A percentile compares a stretch with the other conserved stretches of the same genome.
phyloP scores from a whole-genome alignment of 2,329 filamentous ascomycete genomes.

The Rutstroemia sp. region DNA sequence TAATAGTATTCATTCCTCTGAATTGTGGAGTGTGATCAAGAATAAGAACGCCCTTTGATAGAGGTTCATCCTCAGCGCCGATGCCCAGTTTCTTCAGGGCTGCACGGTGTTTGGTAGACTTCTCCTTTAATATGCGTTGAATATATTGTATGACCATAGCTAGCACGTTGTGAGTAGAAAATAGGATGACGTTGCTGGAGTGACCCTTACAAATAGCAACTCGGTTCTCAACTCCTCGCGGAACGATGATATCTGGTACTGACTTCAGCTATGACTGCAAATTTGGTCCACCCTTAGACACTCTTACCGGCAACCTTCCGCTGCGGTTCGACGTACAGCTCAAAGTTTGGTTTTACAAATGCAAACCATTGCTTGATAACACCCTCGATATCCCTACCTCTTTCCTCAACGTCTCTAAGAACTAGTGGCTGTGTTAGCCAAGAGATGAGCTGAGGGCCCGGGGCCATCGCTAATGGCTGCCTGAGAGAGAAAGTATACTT shows the following conservation, averaged over 20 bases:
- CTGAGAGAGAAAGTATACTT: slow-evolving; percentile 45
- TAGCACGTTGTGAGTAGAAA: slow-evolving; percentile 28
- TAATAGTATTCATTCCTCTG: slow-evolving; percentile 80
- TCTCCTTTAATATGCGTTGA: slow-evolving; percentile 75
- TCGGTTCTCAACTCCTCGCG: slow-evolving; percentile 86
- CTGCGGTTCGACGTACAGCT: slow-evolving; percentile 89
- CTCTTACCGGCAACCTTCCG: slow-evolving; percentile 67
- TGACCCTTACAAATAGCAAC: slow-evolving; percentile 68
- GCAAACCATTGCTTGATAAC: slow-evolving; percentile 97
- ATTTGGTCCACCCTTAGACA: background rate
- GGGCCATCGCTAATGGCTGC: background rate
- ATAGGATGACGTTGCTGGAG: slow-evolving; percentile 5
- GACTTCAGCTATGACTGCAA: background rate
- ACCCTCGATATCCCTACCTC: slow-evolving; percentile 86
- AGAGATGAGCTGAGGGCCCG: background rate
- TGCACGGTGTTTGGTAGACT: slow-evolving; percentile 75
- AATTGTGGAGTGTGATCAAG: slow-evolving; percentile 75
- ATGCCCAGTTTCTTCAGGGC: slow-evolving; percentile 71
- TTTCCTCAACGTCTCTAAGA: slow-evolving; percentile 83
- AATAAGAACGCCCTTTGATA: slow-evolving; percentile 69
- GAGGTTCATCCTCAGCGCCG: slow-evolving; percentile 60
- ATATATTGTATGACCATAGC: slow-evolving; percentile 94
- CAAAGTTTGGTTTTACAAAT: slow-evolving; percentile 95
- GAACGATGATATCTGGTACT: slow-evolving; percentile 75
- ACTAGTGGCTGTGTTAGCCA: slow-evolving; percentile 12